Evolutionary conservation across 768 basidiomycete species (phyloP).

Genomic region (Mycena pura): DNA sequence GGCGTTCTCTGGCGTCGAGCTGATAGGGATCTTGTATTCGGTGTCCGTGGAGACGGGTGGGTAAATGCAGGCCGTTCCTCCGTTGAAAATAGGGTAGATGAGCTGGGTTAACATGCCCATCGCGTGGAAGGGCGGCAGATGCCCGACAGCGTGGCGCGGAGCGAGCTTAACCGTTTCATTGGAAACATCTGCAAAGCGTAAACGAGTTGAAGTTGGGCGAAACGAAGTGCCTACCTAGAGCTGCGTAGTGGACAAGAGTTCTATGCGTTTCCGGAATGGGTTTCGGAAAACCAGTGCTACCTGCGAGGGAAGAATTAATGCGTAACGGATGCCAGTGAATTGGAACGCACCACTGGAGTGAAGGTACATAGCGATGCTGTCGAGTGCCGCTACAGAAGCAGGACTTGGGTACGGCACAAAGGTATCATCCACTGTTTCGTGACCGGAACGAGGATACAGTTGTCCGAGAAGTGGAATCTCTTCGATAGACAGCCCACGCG

Average conservation of each 20-base stretch:
- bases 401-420: slow-evolving; percentile 38
- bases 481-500: slow-evolving; percentile 35
- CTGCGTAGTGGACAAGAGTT: background rate
- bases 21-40: slow-evolving; percentile 36
- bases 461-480: slow-evolving; percentile 41
- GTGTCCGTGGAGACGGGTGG: slow-evolving; percentile 36
- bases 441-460: slow-evolving; percentile 50
- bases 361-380: slow-evolving; percentile 43
- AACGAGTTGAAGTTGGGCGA: background rate
- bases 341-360: slow-evolving; percentile 41
- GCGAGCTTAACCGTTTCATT: background rate
- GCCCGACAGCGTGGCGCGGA: slow-evolving; percentile 15
- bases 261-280: slow-evolving; percentile 12
- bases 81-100: slow-evolving; percentile 34
- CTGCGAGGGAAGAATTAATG: background rate
- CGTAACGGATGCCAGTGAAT: background rate
- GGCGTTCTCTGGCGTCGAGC: slow-evolving; percentile 47
- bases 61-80: slow-evolving; percentile 37
- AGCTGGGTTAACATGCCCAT: slow-evolving; percentile 41
- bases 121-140: slow-evolving; percentile 48
- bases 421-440: slow-evolving; percentile 37
- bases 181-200: background rate
- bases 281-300: slow-evolving; percentile 23
- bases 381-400: slow-evolving; percentile 16
- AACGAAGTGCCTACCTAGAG: background rate